Percentiles rank a stretch among this genome's conserved stretches.
Evolutionary conservation across 2,329 filamentous ascomycete genomes (phyloP).

Genomic region (Cryphonectria carpinicola): DNA sequence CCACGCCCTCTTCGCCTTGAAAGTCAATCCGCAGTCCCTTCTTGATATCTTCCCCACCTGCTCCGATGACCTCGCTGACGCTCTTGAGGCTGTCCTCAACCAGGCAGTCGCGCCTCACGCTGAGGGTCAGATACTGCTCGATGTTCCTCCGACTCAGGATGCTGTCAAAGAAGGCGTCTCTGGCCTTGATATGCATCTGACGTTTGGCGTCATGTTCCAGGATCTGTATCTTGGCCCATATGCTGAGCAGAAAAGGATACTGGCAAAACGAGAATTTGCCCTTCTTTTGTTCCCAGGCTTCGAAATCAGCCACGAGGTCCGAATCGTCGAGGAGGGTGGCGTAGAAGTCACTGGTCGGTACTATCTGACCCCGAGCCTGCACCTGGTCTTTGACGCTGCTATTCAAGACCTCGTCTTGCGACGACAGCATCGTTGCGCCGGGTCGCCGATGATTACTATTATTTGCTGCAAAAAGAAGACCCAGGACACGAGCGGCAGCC

Average conservation of each 20-base stretch:
- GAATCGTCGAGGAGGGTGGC: conserved; percentile 83
- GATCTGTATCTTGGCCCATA: conserved; percentile 90
- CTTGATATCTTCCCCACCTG: conserved; percentile 83
- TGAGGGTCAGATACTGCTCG: conserved; percentile 77
- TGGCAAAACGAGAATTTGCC: conserved; percentile 87
- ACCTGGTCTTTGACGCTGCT: conserved; percentile 47
- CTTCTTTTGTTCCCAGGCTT: conserved; percentile 78
- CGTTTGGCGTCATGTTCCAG: conserved; percentile 84
- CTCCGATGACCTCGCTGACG: conserved; percentile 83
- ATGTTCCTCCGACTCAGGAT: conserved; percentile 76
- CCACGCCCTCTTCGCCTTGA: conserved; percentile 85
- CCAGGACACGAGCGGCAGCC: conserved; percentile 78
- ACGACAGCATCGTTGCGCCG: conserved; percentile 11
- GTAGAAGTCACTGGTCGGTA: conserved; percentile 86
- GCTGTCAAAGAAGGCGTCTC: conserved; percentile 89
- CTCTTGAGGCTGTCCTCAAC: conserved; percentile 85
- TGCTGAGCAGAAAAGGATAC: conserved; percentile 88
- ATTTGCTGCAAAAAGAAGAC: conserved; percentile 82
- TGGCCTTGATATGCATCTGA: conserved; percentile 86
- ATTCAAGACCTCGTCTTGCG: conserved; percentile 35
- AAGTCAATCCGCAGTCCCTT: conserved; percentile 88
- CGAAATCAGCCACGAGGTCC: conserved; percentile 85
- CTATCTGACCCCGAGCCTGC: conserved; percentile 63
- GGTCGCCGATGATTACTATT: conserved; percentile 45
- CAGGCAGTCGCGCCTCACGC: conserved; percentile 80